Percentiles rank a stretch among this genome's conserved stretches.
Conservation (phyloP, 2,329 filamentous ascomycete genomes). For the Fusarium sacchari region DNA sequence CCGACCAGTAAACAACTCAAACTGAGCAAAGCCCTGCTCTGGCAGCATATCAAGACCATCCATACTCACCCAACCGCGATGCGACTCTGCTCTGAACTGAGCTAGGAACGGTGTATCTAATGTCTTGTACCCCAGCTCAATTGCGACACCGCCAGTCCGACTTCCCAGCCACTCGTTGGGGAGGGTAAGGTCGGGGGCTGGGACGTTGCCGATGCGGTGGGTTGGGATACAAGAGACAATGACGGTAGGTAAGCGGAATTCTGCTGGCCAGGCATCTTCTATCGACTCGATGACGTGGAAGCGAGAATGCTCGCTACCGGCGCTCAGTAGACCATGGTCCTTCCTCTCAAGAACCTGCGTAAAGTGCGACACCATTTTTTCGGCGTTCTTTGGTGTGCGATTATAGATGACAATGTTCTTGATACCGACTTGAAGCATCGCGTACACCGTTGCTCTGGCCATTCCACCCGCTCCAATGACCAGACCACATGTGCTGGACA, state of each 20-base stretch:
- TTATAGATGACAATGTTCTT: slow-evolving; percentile 81
- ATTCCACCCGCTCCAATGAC: slow-evolving; percentile 77
- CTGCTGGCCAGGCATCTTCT: slow-evolving; percentile 71
- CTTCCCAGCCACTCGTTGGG: slow-evolving; percentile 76
- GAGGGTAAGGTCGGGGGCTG: slow-evolving; percentile 75
- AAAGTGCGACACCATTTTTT: slow-evolving; percentile 75
- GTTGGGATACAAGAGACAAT: slow-evolving; percentile 81
- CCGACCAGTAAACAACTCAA: slow-evolving; percentile 79
- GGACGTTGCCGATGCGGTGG: slow-evolving; percentile 69
- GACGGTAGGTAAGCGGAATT: slow-evolving; percentile 73
- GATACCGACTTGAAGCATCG: slow-evolving; percentile 80
- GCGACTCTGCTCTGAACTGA: slow-evolving; percentile 70
- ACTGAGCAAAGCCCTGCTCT: slow-evolving; percentile 84
- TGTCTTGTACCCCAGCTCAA: slow-evolving; percentile 80
- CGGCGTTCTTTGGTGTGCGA: slow-evolving; percentile 72
- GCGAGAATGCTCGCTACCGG: slow-evolving; percentile 55
- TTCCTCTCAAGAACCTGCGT: slow-evolving; percentile 61
- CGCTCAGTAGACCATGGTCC: slow-evolving; percentile 55
- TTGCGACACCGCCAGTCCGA: slow-evolving; percentile 77
- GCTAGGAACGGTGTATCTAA: slow-evolving; percentile 75
- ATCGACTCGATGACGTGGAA: slow-evolving; percentile 69
- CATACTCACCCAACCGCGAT: slow-evolving; percentile 77
- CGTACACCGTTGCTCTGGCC: slow-evolving; percentile 81
- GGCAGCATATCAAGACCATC: slow-evolving; percentile 80
- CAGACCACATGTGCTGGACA: slow-evolving; percentile 64